Evolutionary conservation across 257 asterid species (phyloP), one percentile per base, ranked within the genome.

Genomic region (Cruciata laevipes): DNA sequence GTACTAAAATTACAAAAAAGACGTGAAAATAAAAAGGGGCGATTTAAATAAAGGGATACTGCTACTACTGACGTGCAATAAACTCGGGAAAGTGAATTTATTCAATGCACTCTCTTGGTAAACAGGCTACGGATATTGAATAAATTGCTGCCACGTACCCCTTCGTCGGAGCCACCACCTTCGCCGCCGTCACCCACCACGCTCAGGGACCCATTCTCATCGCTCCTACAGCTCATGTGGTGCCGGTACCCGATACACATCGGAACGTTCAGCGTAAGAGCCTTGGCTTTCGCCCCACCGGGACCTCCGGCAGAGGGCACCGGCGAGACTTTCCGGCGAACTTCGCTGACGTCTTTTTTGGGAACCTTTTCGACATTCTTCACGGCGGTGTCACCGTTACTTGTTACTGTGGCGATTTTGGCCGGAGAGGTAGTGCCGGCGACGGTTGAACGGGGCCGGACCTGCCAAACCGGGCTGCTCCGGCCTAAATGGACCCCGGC

Each of bases 391-490:
- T 69, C 76, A 14, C 37, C 51, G 25, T 70, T 37, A 1, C 3
- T 6, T 18, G 23, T 56, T n/a, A 47, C 52, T 0, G 16, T 18
- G 33, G 55, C 53, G 2, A 47, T 3, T 42, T 42, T 42, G 3
- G 11, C 75, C 12, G 7, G 32, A 2, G 30, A 1, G 30, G 30
- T 1, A 5, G 51, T 51, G 11, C 74, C 9, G 17, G 63, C 71
- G 33, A 35, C 64, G 5, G 61, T 2, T 14, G 32, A 40, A 52
- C 71, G 49, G 63, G 95, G 98, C 65, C 91, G 95, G 56, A 82
- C 85, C 73, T 93, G 88, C 96, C 97, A 88, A 8, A 93, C 95
- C 0, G 97, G 96, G 42, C 95, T 93, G 78, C 70, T 81, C 40
- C 95, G 81, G 3, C 98, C 98, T 71, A 93, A 68, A 76, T 88